Base-by-base conservation (phyloP, 768 basidiomycete genomes). In the Trametes maxima region DNA sequence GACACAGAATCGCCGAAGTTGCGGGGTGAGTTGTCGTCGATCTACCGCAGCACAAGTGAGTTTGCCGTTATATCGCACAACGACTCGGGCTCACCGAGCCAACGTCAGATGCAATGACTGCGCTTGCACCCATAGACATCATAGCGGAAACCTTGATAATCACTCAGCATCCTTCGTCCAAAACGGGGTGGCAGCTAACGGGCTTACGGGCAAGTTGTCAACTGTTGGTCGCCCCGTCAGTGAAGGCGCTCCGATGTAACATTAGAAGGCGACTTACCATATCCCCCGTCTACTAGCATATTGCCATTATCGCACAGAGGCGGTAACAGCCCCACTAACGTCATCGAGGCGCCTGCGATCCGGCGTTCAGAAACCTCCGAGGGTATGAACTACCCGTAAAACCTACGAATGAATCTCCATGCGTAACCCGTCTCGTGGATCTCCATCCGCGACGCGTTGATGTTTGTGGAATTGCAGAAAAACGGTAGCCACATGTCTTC, bases 401-500 rank as follows among this genome's bases (percentile, higher is more conserved):
- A 43, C 47, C 21, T 71, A 92, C 93, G 90, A 56, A 93, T 92
- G 70, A 86, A 93, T 67, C 94, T 82, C 96, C 96, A 99, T 13
- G 97, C 96, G 77, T 98, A 98, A n/a, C 97, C 97, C 13, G 93
- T 92, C 67, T 95, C 91, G 69, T 99, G 97, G 44, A 98, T 88
- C 70, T 98, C 95, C 94, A 98, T 98, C 10, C 88, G 83, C 10
- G 94, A 97, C 46, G 92, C 93, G 54, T 89, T 94, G 73, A 99
- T 97, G 68, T 98, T 98, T 19, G 97, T 96, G 2, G 96, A 93
- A 69, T 98, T 98, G 76, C 95, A 97, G 76, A 96, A 98, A 78
- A 86, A 98, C 4, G 96, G 97, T 6, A 99, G 80, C 97, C 96
- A 98, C 92, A 97, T 96, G 75, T 97, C 95, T 74, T 94, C 91